Base-by-base conservation (phyloP, 805 yeast genomes). In the Tetrapisispora nanseiensis region DNA sequence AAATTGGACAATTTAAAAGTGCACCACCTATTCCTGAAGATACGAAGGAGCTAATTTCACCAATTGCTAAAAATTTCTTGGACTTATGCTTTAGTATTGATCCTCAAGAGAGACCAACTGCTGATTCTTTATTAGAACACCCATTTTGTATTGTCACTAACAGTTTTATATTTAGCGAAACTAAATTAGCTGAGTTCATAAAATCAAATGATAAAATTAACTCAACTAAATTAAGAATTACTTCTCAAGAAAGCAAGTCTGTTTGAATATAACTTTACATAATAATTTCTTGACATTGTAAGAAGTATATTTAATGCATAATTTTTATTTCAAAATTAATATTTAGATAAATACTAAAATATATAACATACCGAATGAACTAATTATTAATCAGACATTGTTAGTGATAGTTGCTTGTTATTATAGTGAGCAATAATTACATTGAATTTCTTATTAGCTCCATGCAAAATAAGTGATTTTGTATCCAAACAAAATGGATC, bases 21-120 rank as follows among this genome's bases (percentile, higher is more conserved):
- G 94, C 96, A 0, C 98, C 99, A 3, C 98, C 98, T 0, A 87
- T 94, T 39, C 95, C 96, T 0, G 89, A 83, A n/a, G 95, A 87
- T 44, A 81, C 90, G 0, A 58, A 70, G 38, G 78, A 78, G 6
- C 63, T 68, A 47, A 79, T 90, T 39, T 76, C 87, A 1, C 58
- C 56, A 4, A 74, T 65, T 6, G 96, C 95, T 0, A 73, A 75
- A 43, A 71, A 74, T 24, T 92, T 92, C 52, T 63, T 92, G 45
- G 80, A 80, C 49, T 59, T 68, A 42, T 90, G 98, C 56, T 90
- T 90, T 55, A 71, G 70, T 23, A 68, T 76, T 21, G 83, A 90
- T 54, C 89, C 98, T 0, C 81, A 78, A n/a, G 62, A 70, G 50
- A 70, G 98, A 52, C 98, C 97, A 0, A 90, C 97, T 0, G 97